A percentile compares a stretch with the other conserved stretches of the same genome.
phyloP scores from a whole-genome alignment of 2,329 filamentous ascomycete species.

The Botrytis fragariae region DNA sequence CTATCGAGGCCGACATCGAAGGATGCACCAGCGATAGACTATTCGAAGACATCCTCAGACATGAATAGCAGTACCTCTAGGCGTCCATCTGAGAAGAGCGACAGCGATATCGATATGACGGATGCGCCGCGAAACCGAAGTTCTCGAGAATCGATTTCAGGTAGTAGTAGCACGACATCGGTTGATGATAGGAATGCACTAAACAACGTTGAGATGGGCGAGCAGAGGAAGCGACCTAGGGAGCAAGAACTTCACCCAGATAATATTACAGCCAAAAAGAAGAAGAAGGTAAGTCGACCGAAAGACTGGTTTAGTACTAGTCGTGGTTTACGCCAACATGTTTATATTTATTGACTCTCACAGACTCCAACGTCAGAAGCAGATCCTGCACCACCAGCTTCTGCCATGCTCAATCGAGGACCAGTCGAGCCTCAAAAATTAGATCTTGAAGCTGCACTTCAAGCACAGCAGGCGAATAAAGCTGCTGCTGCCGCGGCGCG shows the following conservation, averaged over 20 bases:
- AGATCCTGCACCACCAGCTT: background rate
- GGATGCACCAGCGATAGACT: conserved; percentile 20
- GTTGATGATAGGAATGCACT: background rate
- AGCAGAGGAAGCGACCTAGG: conserved; percentile 20
- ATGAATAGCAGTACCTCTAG: background rate
- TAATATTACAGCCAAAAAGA: conserved; percentile 16
- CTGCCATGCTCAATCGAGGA: background rate
- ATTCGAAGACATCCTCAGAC: background rate
- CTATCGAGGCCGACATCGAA: conserved; percentile 47
- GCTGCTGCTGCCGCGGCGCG: conserved; percentile 16
- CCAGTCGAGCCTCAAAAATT: conserved; percentile 1
- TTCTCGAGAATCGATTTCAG: conserved; percentile 15
- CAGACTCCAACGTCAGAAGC: background rate
- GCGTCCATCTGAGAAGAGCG: conserved; percentile 16
- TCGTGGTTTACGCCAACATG: background rate
- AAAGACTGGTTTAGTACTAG: background rate
- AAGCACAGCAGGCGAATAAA: conserved; percentile 19
- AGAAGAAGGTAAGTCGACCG: conserved; percentile 15
- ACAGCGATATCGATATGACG: conserved; percentile 25
- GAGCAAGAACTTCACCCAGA: conserved; percentile 6
- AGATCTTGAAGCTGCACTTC: conserved; percentile 19
- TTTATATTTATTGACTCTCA: background rate
- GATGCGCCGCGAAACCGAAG: conserved; percentile 18
- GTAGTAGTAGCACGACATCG: conserved; percentile 11
- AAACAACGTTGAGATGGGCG: background rate